Percentiles rank a stretch among this genome's conserved stretches.
These are phyloP conservation scores for Tulasnella sp. DNA, from an alignment of 768 basidiomycete genomes.

Conservation along the genomic window DNA sequence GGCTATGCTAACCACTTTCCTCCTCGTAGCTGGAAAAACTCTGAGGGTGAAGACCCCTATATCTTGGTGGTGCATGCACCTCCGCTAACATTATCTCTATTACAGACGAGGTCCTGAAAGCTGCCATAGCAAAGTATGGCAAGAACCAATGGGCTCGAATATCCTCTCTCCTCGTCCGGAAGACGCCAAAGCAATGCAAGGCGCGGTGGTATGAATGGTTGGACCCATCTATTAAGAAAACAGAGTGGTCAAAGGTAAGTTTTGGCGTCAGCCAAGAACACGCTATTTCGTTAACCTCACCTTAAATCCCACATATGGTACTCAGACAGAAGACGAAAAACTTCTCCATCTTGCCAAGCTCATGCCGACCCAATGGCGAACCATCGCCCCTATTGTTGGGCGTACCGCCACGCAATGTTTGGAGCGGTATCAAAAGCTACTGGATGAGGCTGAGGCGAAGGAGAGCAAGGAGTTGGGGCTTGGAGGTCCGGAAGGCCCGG, in stretches of 20 bases:
- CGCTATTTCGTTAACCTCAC: too few relatives aligned
- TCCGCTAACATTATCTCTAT: slow-evolving; percentile 15
- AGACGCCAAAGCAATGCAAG: slow-evolving; percentile 99
- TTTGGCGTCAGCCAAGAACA: slow-evolving; percentile 12
- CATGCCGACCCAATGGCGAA: slow-evolving; percentile 99
- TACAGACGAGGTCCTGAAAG: slow-evolving; percentile 90
- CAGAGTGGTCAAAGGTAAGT: slow-evolving; percentile 93
- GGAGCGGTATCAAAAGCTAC: slow-evolving; percentile 93
- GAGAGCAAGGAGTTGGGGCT: slow-evolving; percentile 92
- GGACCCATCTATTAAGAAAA: slow-evolving; percentile 99
- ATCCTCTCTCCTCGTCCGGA: slow-evolving; percentile 46
- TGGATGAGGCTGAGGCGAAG: slow-evolving; percentile 95
- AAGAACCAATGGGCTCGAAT: slow-evolving; percentile 78
- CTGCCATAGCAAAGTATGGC: slow-evolving; percentile 94
- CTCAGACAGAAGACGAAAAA: slow-evolving; percentile 93
- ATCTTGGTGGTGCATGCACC: too few relatives aligned
- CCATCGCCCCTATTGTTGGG: slow-evolving; percentile 96
- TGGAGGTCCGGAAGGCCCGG: slow-evolving; percentile 62
- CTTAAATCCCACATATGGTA: background rate
- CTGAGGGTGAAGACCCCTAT: slow-evolving; percentile 42
- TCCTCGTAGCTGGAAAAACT: slow-evolving; percentile 49
- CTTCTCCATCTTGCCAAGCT: slow-evolving; percentile 93
- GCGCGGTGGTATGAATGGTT: slow-evolving; percentile 99
- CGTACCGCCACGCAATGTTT: slow-evolving; percentile 95
- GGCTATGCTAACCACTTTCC: background rate